These are phyloP conservation scores for Triticum dicoccoides DNA, from an alignment of 176 grass and related monocot genomes.

Conservation along the genomic window DNA sequence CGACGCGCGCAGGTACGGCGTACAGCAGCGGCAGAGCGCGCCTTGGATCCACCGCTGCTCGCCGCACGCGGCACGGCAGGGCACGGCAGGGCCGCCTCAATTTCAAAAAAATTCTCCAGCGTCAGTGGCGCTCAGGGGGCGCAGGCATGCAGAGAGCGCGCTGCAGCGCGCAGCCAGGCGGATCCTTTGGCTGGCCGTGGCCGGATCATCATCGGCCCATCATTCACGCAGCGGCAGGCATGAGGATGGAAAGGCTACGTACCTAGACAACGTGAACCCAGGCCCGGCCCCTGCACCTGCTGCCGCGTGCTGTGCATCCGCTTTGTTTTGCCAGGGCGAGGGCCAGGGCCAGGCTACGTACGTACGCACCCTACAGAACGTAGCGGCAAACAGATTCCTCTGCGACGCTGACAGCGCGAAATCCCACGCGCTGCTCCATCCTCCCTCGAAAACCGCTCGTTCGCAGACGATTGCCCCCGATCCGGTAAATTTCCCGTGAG, in stretches of 20 bases:
- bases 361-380: neutral
- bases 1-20: slow-evolving; percentile 4
- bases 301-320: slow-evolving; percentile 9
- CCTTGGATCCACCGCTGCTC: slow-evolving; percentile 32
- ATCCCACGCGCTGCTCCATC: neutral
- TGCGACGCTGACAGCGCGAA: neutral
- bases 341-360: neutral
- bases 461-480: neutral
- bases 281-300: neutral
- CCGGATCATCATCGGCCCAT: slow-evolving; percentile 27
- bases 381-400: slow-evolving; percentile 29
- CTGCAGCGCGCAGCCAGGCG: neutral
- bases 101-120: slow-evolving; percentile 34
- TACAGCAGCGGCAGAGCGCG: slow-evolving; percentile 14
- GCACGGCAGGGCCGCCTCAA: slow-evolving; percentile 18
- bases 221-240: slow-evolving; percentile 2
- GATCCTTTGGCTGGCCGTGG: neutral
- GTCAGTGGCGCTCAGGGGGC: neutral
- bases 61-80: neutral
- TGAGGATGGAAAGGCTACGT: slow-evolving; percentile 14
- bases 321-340: slow-evolving; percentile 16
- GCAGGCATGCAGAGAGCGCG: neutral
- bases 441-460: neutral
- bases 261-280: slow-evolving; percentile 18
- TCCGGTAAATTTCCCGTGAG: neutral